A percentile compares a stretch with the other conserved stretches of the same genome.
Conservation (phyloP, 2,329 filamentous ascomycete species). For the Trichoderma sp. region DNA sequence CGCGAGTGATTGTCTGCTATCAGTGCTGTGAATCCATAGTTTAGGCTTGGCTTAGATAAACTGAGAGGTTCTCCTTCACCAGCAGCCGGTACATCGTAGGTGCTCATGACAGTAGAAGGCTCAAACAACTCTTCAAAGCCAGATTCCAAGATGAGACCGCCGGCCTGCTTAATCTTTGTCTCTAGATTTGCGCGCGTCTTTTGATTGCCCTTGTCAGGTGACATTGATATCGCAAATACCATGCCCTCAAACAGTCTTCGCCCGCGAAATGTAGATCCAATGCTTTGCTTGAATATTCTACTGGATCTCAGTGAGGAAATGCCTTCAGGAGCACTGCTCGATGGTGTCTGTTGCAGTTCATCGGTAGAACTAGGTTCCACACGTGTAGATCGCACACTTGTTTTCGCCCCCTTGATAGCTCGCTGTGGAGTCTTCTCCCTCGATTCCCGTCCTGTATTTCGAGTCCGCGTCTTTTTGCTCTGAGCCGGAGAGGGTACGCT, state of each 20-base stretch:
- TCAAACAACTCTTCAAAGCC: slow-evolving; percentile 84
- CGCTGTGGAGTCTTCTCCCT: slow-evolving; percentile 31
- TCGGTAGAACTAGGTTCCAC: slow-evolving; percentile 46
- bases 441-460: slow-evolving; percentile 19
- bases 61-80: slow-evolving; percentile 40
- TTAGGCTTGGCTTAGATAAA: slow-evolving; percentile 50
- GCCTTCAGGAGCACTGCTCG: slow-evolving; percentile 37
- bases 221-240: slow-evolving; percentile 82
- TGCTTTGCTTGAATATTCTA: slow-evolving; percentile 29
- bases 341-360: slow-evolving; percentile 44
- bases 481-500: slow-evolving; percentile 26
- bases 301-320: slow-evolving; percentile 30
- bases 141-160: slow-evolving; percentile 66
- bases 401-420: slow-evolving; percentile 23
- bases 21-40: slow-evolving; percentile 74
- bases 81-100: slow-evolving; percentile 29
- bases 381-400: slow-evolving; percentile 28
- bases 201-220: slow-evolving; percentile 40
- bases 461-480: slow-evolving; percentile 23
- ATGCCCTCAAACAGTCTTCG: slow-evolving; percentile 67
- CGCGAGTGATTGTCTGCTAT: slow-evolving; percentile 84
- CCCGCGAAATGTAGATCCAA: slow-evolving; percentile 28
- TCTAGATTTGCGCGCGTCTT: slow-evolving; percentile 48
- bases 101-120: slow-evolving; percentile 35
- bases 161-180: slow-evolving; percentile 63